Conservation (phyloP, 352 stramenopile genomes). For the Phytophthora multivora region DNA sequence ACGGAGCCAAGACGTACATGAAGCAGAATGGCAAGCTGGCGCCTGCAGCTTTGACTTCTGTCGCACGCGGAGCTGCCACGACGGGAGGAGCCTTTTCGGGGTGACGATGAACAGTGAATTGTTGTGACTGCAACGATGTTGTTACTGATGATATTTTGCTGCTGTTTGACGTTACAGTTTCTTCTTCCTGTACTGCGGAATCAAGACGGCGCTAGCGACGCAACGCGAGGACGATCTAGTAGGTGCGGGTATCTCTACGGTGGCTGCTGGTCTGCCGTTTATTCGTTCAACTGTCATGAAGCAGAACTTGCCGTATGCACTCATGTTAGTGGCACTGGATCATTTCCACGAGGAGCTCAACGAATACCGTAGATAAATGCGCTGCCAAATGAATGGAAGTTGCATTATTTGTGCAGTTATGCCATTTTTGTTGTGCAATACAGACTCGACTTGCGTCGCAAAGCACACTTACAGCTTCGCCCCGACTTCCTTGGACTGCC, state of each 20-base stretch:
- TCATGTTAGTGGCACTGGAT: conserved; percentile 79
- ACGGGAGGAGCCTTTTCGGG: conserved; percentile 68
- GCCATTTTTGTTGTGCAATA: background rate
- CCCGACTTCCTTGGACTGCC: conserved; percentile 23
- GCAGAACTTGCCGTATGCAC: conserved; percentile 75
- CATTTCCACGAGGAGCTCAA: conserved; percentile 86
- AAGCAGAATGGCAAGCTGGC: conserved; percentile 60
- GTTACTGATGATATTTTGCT: background rate
- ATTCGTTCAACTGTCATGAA: conserved; percentile 65
- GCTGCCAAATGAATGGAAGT: background rate
- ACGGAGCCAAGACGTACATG: conserved; percentile 63
- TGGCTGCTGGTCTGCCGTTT: conserved; percentile 60
- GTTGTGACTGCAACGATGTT: background rate
- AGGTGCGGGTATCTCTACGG: conserved; percentile 59
- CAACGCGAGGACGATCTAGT: conserved; percentile 66
- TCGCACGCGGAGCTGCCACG: conserved; percentile 57
- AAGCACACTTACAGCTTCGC: conserved; percentile 42
- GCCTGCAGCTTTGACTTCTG: conserved; percentile 44
- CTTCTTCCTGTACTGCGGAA: conserved; percentile 78
- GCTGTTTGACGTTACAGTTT: conserved; percentile 41
- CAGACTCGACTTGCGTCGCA: background rate
- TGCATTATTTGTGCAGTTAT: too few relatives aligned
- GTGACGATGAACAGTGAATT: conserved; percentile 17
- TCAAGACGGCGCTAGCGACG: conserved; percentile 73
- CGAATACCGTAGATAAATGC: conserved; percentile 47